These are phyloP conservation scores for Neurospora discreta DNA, from an alignment of 495 filamentous ascomycete genomes.

Conservation along the genomic window DNA sequence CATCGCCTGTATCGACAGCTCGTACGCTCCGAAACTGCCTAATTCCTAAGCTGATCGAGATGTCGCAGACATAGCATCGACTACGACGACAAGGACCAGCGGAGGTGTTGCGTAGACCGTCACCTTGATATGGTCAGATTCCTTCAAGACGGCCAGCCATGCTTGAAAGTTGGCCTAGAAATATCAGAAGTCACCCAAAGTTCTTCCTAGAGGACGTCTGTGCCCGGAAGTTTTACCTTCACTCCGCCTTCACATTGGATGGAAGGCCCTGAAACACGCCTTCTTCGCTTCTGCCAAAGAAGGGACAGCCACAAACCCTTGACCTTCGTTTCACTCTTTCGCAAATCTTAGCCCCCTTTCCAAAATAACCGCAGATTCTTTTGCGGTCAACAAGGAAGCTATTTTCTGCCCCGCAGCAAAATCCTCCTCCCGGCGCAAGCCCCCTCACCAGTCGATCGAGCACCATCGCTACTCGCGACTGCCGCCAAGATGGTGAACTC, in stretches of 20 bases:
- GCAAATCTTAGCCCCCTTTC: not conserved
- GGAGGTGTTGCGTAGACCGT: not conserved
- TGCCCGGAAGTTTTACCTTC: not conserved
- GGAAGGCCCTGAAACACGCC: not conserved
- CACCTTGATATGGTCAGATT: not conserved
- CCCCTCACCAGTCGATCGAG: not conserved
- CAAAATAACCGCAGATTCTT: not conserved
- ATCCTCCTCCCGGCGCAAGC: not conserved
- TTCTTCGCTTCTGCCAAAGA: not conserved
- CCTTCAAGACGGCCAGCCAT: not conserved
- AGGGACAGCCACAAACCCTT: not conserved
- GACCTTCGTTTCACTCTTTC: not conserved
- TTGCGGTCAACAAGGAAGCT: not conserved
- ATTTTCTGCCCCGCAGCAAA: not conserved
- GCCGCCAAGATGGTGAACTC: constrained; percentile 18
- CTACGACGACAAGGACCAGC: not conserved
- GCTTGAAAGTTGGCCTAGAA: not conserved
- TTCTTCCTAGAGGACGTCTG: not conserved
- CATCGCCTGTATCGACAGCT: not conserved
- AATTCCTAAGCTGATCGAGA: not conserved
- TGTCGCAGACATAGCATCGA: not conserved
- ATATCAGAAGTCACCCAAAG: not conserved
- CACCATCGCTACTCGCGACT: not conserved
- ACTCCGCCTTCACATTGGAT: not conserved
- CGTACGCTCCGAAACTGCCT: not conserved